Percentiles rank a stretch among this genome's conserved stretches.
These are phyloP conservation scores for Leccinum colubrinum DNA, from an alignment of 1,284 basidiomycete genomes.

Conservation along the genomic window DNA sequence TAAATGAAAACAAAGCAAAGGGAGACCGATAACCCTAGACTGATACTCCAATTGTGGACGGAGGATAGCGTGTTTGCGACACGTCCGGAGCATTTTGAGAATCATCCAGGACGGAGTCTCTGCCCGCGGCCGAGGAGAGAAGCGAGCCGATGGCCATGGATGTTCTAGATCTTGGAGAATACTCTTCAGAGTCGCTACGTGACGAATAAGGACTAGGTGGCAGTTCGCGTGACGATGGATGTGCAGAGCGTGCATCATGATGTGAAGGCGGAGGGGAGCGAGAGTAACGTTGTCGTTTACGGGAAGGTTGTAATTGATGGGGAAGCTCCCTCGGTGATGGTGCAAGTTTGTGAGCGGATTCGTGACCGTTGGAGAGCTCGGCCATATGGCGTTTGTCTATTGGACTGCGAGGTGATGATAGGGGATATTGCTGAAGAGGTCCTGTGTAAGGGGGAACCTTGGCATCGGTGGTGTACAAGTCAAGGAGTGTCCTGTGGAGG, in stretches of 20 bases:
- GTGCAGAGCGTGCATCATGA: constrained; percentile 25
- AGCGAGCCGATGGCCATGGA: constrained; percentile 35
- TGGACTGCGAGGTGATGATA: constrained; percentile 20
- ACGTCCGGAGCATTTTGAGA: constrained; percentile 22
- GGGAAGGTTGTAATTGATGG: constrained; percentile 25
- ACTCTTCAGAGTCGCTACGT: constrained; percentile 35
- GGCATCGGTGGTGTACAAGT: constrained; percentile 47
- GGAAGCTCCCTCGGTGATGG: constrained; percentile 23
- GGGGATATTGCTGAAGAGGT: constrained; percentile 22
- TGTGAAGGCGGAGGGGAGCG: constrained; percentile 31
- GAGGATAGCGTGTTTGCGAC: constrained; percentile 22
- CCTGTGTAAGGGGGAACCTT: constrained; percentile 10
- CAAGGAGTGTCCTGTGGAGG: constrained; percentile 67
- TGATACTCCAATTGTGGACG: constrained; percentile 22
- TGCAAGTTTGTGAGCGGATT: constrained; percentile 9
- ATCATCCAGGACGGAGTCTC: constrained; percentile 28
- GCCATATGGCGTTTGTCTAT: constrained; percentile 18
- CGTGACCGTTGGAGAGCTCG: constrained; percentile 18
- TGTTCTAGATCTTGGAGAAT: constrained; percentile 33
- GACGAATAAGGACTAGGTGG: constrained; percentile 36
- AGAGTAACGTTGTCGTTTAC: constrained; percentile 50
- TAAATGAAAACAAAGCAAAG: constrained; percentile 16
- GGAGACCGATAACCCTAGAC: constrained; percentile 12
- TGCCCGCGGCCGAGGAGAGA: constrained; percentile 29
- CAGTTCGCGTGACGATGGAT: constrained; percentile 32